Conservation (phyloP, 148 eudicot species). For the Rhododendron ovatum region DNA sequence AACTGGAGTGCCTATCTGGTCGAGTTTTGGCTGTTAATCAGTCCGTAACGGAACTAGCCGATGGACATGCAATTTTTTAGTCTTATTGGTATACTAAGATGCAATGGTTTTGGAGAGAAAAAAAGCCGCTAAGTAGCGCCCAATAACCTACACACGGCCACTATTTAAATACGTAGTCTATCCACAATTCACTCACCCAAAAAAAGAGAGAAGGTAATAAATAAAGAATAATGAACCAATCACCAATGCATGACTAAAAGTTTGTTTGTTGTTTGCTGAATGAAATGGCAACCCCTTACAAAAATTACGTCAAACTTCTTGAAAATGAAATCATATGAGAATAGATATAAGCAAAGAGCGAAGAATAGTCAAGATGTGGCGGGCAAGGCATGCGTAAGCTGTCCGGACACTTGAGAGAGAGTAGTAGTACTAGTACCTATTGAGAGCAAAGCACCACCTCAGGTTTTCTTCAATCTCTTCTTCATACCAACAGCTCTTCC, state of each 20-base stretch:
- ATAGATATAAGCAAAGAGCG: neutral
- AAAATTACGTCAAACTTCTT: neutral
- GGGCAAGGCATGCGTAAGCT: no score
- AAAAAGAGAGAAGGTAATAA: neutral
- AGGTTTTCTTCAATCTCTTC: slow-evolving; percentile 90
- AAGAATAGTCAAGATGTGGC: no score
- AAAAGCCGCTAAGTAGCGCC: neutral
- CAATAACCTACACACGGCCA: neutral
- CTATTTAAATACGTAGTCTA: neutral
- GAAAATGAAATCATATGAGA: neutral
- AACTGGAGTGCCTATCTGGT: no score
- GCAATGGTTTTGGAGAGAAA: neutral
- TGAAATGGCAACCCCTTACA: neutral
- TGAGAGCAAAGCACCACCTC: slow-evolving; percentile 90
- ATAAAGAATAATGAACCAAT: neutral
- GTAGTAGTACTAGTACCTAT: slow-evolving; percentile 49
- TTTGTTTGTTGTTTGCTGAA: neutral
- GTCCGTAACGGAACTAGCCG: no score
- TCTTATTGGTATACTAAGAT: neutral
- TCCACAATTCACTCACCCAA: neutral
- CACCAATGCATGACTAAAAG: neutral
- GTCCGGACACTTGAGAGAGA: neutral
- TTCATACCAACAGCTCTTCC: slow-evolving; percentile 93
- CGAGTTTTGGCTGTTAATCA: neutral
- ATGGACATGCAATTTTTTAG: neutral